phyloP scores from a whole-genome alignment of 2,329 filamentous ascomycete genomes.

The Fusarium lateritium region DNA sequence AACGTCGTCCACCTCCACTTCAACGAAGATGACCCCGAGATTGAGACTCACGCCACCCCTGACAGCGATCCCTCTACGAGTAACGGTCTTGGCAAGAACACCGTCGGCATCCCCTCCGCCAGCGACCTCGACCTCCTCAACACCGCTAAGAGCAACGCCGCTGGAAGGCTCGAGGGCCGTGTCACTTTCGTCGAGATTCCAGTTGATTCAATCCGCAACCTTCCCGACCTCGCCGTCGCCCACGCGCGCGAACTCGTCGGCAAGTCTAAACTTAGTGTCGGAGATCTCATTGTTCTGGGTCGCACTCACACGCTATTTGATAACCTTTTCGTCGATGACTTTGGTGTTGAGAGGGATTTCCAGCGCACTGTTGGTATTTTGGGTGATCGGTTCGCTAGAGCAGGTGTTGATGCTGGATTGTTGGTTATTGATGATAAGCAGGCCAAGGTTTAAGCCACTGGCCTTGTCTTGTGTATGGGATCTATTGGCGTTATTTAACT shows the following conservation, averaged over 20 bases:
- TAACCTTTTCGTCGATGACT: conserved; percentile 31
- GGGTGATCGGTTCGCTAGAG: conserved; percentile 47
- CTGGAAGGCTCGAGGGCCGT: conserved; percentile 33
- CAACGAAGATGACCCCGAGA: conserved; percentile 39
- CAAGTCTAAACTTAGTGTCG: conserved; percentile 43
- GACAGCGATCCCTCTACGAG: conserved; percentile 25
- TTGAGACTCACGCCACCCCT: conserved; percentile 5
- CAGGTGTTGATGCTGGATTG: conserved; percentile 50
- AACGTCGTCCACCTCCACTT: conserved; percentile 72
- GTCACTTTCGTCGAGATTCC: conserved; percentile 44
- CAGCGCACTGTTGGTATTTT: conserved; percentile 48
- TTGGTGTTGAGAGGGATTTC: conserved; percentile 48
- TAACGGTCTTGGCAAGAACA: conserved; percentile 25
- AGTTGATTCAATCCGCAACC: conserved; percentile 43
- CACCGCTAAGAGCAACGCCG: conserved; percentile 41
- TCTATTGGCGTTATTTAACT: not conserved
- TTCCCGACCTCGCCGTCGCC: conserved; percentile 47
- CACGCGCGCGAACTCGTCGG: conserved; percentile 43
- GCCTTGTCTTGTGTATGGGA: not conserved
- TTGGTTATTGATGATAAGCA: conserved; percentile 48
- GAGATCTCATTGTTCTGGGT: conserved; percentile 49
- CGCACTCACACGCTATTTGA: conserved; percentile 41
- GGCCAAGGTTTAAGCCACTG: not conserved
- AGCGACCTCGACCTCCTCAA: conserved; percentile 51
- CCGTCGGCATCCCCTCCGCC: conserved; percentile 28